Evolutionary conservation across 768 basidiomycete genomes (phyloP).

Genomic region (Crucibulum laeve): DNA sequence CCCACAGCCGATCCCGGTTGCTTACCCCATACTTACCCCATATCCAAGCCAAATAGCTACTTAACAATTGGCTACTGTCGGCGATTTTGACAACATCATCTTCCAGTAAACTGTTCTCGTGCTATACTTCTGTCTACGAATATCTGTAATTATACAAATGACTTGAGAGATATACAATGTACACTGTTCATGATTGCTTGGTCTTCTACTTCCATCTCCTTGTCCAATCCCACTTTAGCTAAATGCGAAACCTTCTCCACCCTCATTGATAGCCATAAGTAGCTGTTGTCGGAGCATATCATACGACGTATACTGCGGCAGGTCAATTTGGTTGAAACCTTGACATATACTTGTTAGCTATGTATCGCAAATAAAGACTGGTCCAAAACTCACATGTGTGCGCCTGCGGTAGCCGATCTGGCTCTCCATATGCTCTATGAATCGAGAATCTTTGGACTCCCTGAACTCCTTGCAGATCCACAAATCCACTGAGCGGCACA

Average conservation of each 20-base stretch:
- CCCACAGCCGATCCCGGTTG: too few relatives aligned
- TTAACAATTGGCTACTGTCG: too few relatives aligned
- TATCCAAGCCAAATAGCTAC: too few relatives aligned
- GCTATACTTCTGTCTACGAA: too few relatives aligned
- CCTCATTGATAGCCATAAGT: constrained; percentile 90
- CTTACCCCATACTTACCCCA: too few relatives aligned
- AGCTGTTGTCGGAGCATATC: constrained; percentile 93
- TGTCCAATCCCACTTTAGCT: constrained; percentile 36
- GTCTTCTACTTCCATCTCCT: background rate
- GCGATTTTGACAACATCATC: background rate
- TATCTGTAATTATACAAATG: constrained; percentile 1
- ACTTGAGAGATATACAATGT: background rate
- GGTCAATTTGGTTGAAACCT: constrained; percentile 95
- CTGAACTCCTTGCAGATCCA: constrained; percentile 91
- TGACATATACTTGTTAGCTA: constrained; percentile 5
- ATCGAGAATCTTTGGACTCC: constrained; percentile 95
- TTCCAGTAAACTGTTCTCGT: background rate
- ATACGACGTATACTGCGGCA: constrained; percentile 93
- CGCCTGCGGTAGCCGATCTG: constrained; percentile 82
- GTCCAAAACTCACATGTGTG: constrained; percentile 70
- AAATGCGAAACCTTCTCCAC: constrained; percentile 94
- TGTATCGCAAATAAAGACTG: constrained; percentile 1
- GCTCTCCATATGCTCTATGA: constrained; percentile 86
- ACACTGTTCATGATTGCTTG: background rate
- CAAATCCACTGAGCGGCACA: constrained; percentile 92